phyloP scores from a whole-genome alignment of 176 grass and related monocot species.

The Phyllostachys edulis region DNA sequence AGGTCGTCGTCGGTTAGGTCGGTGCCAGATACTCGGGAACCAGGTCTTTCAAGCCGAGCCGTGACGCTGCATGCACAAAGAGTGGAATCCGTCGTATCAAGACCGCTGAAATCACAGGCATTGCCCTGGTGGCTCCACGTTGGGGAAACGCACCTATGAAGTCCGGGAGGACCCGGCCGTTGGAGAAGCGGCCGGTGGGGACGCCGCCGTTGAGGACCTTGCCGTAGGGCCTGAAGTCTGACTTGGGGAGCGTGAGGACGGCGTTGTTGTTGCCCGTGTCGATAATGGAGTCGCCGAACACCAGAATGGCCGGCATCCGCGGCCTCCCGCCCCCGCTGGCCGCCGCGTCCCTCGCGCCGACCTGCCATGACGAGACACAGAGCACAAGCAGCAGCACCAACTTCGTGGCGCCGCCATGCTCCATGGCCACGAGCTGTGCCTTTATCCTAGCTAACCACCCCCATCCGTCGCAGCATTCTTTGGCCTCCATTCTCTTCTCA shows the following conservation, averaged over 20 bases:
- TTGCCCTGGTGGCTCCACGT: neutral
- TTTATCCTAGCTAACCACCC: neutral
- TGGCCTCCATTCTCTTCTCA: neutral
- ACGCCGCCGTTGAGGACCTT: slow-evolving; percentile 47
- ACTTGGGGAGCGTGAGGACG: slow-evolving; percentile 36
- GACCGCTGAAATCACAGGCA: neutral
- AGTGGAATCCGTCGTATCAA: neutral
- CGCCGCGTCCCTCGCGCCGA: neutral
- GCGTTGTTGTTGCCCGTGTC: slow-evolving; percentile 69
- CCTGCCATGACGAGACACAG: slow-evolving; percentile 5
- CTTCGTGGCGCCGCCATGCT: neutral
- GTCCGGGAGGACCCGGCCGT: slow-evolving; percentile 53
- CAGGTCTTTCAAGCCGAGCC: slow-evolving; percentile 44
- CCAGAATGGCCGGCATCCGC: slow-evolving; percentile 47
- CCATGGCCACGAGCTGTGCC: slow-evolving; percentile 25
- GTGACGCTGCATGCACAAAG: slow-evolving; percentile 29
- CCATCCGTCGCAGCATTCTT: neutral
- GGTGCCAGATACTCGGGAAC: slow-evolving; percentile 39
- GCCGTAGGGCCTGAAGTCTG: slow-evolving; percentile 53
- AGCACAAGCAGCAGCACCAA: neutral
- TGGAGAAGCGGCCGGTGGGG: slow-evolving; percentile 62
- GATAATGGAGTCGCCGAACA: slow-evolving; percentile 67
- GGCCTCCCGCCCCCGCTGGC: neutral
- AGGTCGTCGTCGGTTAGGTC: slow-evolving; percentile 45
- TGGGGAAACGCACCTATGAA: slow-evolving; percentile 31